Evolutionary conservation across 176 grass and related monocot species (phyloP).

Genomic region (Miscanthus lutarioriparius): DNA sequence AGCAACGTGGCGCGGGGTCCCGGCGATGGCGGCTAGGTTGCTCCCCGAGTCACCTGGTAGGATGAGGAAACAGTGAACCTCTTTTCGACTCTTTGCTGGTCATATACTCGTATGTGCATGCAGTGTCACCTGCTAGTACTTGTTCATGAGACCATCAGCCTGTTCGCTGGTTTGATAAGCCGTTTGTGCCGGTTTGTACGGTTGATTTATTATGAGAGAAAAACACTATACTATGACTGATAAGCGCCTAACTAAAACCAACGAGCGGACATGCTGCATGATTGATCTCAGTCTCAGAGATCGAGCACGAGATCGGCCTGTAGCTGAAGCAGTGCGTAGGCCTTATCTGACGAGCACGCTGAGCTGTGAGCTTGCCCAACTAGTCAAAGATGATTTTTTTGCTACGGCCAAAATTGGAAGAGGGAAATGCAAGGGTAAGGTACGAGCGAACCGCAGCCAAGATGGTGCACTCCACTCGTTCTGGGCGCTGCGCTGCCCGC

Average conservation of each 20-base stretch:
- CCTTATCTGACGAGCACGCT: neutral
- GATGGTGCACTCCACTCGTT: neutral
- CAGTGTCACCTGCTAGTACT: neutral
- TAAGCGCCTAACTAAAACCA: too few relatives aligned
- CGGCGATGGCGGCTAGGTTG: too few relatives aligned
- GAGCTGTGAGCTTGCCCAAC: neutral
- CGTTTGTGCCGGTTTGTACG: too few relatives aligned
- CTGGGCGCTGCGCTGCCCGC: neutral
- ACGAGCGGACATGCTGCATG: too few relatives aligned
- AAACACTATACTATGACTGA: too few relatives aligned
- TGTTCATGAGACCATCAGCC: too few relatives aligned
- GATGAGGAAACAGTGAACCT: too few relatives aligned
- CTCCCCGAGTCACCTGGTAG: too few relatives aligned
- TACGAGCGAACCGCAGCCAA: neutral
- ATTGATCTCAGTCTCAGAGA: neutral
- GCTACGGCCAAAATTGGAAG: neutral
- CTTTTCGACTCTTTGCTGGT: neutral
- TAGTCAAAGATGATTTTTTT: neutral
- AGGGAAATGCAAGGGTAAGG: neutral
- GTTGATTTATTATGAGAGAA: too few relatives aligned
- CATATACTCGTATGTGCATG: too few relatives aligned
- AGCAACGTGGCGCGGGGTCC: too few relatives aligned
- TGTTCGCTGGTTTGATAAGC: too few relatives aligned
- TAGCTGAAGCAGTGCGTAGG: neutral
- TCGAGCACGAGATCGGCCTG: neutral